Evolutionary conservation across 1,284 basidiomycete genomes (phyloP).

Genomic region (Marasmius sp.): DNA sequence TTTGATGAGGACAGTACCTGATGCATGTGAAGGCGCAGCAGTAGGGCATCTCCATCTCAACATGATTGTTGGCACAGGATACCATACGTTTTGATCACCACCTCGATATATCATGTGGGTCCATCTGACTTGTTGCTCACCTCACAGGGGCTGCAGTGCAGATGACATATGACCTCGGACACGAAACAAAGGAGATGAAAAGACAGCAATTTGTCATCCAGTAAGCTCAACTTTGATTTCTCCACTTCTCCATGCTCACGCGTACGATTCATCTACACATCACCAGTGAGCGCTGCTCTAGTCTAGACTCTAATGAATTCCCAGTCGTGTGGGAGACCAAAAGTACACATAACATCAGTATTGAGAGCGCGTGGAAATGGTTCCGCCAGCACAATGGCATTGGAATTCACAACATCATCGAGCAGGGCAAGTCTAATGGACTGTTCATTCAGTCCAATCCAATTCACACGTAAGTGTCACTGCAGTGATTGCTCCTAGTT

Average conservation of each 20-base stretch:
- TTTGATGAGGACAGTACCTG: slow-evolving; percentile 8
- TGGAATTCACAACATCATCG: neutral
- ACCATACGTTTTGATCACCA: neutral
- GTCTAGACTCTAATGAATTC: neutral
- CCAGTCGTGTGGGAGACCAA: neutral
- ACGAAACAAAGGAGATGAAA: slow-evolving; percentile 10
- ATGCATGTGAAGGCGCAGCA: slow-evolving; percentile 7
- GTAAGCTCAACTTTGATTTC: neutral
- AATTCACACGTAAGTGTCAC: neutral
- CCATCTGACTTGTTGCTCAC: neutral
- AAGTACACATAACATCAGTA: slow-evolving; percentile 1
- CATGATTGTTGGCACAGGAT: slow-evolving; percentile 4
- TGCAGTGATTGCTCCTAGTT: no score
- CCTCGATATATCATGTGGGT: no score
- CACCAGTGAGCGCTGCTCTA: neutral
- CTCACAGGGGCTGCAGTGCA: slow-evolving; percentile 7
- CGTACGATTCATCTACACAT: no score
- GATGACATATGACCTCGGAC: slow-evolving; percentile 11
- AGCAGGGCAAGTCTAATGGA: neutral
- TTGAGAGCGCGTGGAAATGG: neutral
- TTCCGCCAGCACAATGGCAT: neutral
- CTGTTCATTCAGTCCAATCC: neutral
- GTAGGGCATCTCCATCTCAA: slow-evolving; percentile 16
- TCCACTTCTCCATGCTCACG: no score
- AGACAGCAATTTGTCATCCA: slow-evolving; percentile 4